Percentiles rank a stretch among this genome's conserved stretches.
Evolutionary conservation across 23 red algal genomes (phyloP).

Genomic region (Chondrus crispus): DNA sequence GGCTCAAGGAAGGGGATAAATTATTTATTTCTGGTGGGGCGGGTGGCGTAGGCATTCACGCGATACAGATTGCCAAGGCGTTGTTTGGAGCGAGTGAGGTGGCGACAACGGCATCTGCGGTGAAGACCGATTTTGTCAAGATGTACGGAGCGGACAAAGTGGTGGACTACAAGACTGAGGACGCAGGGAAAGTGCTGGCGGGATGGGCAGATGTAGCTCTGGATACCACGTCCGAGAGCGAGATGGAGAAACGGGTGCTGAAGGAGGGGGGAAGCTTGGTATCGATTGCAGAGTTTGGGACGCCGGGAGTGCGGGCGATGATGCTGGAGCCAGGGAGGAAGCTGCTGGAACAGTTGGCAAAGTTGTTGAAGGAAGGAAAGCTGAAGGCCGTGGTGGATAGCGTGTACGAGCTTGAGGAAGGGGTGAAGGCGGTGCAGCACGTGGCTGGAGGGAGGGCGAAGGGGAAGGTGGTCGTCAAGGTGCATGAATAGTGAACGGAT

Average conservation of each 20-base stretch:
- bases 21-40: conserved; percentile 25
- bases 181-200: neutral
- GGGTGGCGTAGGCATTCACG: conserved; percentile 10
- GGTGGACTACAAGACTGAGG: conserved; percentile 3
- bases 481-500: neutral
- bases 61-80: conserved; percentile 5
- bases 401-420: conserved; percentile 16
- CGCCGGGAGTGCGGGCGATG: neutral
- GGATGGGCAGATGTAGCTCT: conserved; percentile 10
- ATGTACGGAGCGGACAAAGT: conserved; percentile 8
- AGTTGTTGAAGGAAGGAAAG: neutral
- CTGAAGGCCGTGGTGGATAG: conserved; percentile 20
- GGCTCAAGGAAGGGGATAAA: neutral
- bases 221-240: neutral
- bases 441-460: neutral
- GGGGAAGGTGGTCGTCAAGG: conserved; percentile 26
- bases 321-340: neutral
- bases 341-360: neutral
- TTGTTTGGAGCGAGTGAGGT: neutral
- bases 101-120: conserved; percentile 14
- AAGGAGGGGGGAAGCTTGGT: neutral
- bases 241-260: neutral
- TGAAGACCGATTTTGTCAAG: neutral
- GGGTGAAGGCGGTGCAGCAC: neutral
- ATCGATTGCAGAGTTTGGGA: neutral